phyloP scores from a whole-genome alignment of 2,329 filamentous ascomycete species.

The Exophiala alcalophila region DNA sequence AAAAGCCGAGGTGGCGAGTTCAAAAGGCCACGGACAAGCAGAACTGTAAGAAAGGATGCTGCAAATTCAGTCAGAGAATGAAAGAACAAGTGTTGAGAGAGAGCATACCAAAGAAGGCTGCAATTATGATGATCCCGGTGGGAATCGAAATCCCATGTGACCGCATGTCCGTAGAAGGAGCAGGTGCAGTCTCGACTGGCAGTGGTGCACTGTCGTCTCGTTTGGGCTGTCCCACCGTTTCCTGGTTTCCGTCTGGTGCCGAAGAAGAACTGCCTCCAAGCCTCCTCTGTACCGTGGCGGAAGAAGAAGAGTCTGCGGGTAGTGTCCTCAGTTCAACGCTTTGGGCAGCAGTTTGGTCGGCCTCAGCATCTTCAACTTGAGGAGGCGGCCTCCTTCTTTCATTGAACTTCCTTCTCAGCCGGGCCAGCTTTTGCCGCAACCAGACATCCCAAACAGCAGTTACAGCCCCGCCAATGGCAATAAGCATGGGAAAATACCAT shows the following conservation, averaged over 20 bases:
- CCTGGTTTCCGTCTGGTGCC: too few species aligned
- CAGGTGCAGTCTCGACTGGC: not conserved
- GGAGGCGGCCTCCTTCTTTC: conserved; percentile 5
- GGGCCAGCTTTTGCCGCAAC: conserved; percentile 50
- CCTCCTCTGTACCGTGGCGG: conserved; percentile 4
- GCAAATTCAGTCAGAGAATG: conserved; percentile 4
- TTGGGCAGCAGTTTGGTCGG: not conserved
- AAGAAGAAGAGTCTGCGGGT: too few species aligned
- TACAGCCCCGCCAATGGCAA: conserved; percentile 53
- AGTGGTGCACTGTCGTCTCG: too few species aligned
- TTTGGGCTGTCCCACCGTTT: too few species aligned
- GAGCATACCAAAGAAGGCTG: conserved; percentile 49
- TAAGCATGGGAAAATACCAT: conserved; percentile 71
- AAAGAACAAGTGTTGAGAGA: not conserved
- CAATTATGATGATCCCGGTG: conserved; percentile 39
- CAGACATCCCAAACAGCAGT: conserved; percentile 58
- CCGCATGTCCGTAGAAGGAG: conserved; percentile 12
- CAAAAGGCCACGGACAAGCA: conserved; percentile 36
- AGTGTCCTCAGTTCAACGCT: not conserved
- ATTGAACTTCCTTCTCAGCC: conserved; percentile 8
- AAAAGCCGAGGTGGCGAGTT: conserved; percentile 48
- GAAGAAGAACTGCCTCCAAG: not conserved
- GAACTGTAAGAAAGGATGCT: conserved; percentile 56
- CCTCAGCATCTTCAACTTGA: conserved; percentile 1
- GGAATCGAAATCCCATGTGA: conserved; percentile 39